Conservation (phyloP, 2,329 filamentous ascomycete species). For the Rutstroemia sp. region DNA sequence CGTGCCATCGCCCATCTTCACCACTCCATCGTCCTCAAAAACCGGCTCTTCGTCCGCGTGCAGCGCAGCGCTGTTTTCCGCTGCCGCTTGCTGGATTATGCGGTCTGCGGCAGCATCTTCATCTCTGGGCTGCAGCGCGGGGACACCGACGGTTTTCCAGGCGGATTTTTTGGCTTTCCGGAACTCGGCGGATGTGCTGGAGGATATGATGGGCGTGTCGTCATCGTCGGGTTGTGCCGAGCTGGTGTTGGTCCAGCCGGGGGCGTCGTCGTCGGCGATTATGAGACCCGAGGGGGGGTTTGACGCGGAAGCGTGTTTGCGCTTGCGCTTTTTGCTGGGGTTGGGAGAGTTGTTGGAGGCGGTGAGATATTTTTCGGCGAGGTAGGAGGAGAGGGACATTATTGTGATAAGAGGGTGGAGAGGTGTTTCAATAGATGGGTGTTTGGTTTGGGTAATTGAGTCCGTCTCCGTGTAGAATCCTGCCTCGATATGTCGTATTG, state of each 20-base stretch:
- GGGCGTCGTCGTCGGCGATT: constrained; percentile 57
- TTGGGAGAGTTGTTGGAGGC: constrained; percentile 48
- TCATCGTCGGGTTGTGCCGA: constrained; percentile 46
- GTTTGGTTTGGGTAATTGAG: not conserved
- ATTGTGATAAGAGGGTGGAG: constrained; percentile 5
- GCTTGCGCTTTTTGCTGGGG: constrained; percentile 57
- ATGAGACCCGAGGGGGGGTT: constrained; percentile 44
- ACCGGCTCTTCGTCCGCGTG: constrained; percentile 44
- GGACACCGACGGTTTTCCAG: constrained; percentile 64
- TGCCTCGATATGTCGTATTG: not conserved
- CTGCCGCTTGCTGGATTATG: constrained; percentile 65
- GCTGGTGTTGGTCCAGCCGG: constrained; percentile 31
- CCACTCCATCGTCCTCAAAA: constrained; percentile 40
- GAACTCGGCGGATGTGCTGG: constrained; percentile 50
- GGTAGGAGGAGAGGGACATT: constrained; percentile 71
- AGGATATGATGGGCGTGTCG: constrained; percentile 41
- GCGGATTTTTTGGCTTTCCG: constrained; percentile 68
- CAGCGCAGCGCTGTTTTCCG: constrained; percentile 51
- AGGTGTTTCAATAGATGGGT: not conserved
- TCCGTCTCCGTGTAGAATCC: not conserved
- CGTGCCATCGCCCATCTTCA: constrained; percentile 82
- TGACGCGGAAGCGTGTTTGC: constrained; percentile 35
- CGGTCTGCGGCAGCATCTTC: constrained; percentile 65
- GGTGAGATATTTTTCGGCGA: constrained; percentile 85
- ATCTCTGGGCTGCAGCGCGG: constrained; percentile 29